Conservation (phyloP, 1,284 basidiomycete species). For the Rhodotorula glutinis region DNA sequence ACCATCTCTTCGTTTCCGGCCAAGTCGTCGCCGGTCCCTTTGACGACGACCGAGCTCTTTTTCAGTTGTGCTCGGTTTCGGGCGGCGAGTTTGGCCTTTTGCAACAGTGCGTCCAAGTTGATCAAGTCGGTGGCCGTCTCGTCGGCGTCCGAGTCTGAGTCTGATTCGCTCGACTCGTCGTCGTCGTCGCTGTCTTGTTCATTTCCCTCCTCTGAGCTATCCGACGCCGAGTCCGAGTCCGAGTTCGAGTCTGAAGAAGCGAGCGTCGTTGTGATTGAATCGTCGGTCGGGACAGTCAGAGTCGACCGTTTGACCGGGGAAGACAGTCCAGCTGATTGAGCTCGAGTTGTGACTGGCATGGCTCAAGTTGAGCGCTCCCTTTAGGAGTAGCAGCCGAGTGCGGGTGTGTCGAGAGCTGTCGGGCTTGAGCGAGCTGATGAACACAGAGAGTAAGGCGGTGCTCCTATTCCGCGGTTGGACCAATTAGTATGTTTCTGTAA, state of each 20-base stretch:
- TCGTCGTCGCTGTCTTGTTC: not conserved
- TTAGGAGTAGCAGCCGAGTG: too few relatives aligned
- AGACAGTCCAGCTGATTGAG: not conserved
- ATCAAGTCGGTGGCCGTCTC: not conserved
- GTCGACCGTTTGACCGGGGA: too few relatives aligned
- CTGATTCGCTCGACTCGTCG: constrained; percentile 20
- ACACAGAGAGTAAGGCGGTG: too few relatives aligned
- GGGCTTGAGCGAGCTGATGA: too few relatives aligned
- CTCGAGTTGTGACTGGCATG: not conserved
- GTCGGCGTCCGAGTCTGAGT: not conserved
- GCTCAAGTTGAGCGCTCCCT: too few relatives aligned
- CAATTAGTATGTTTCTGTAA: too few relatives aligned
- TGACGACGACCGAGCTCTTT: not conserved
- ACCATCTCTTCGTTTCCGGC: constrained; percentile 34
- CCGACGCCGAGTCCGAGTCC: not conserved
- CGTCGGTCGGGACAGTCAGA: not conserved
- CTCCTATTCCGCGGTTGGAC: too few relatives aligned
- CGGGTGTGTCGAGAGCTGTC: too few relatives aligned
- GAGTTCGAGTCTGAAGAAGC: not conserved
- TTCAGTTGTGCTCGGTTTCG: not conserved
- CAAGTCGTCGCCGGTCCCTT: constrained; percentile 14
- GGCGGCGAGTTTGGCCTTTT: constrained; percentile 29
- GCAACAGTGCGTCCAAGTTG: constrained; percentile 15
- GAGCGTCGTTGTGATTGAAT: not conserved
- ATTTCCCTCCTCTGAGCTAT: too few relatives aligned